Evolutionary conservation across 768 basidiomycete species (phyloP).

Genomic region (Russula olivacea): DNA sequence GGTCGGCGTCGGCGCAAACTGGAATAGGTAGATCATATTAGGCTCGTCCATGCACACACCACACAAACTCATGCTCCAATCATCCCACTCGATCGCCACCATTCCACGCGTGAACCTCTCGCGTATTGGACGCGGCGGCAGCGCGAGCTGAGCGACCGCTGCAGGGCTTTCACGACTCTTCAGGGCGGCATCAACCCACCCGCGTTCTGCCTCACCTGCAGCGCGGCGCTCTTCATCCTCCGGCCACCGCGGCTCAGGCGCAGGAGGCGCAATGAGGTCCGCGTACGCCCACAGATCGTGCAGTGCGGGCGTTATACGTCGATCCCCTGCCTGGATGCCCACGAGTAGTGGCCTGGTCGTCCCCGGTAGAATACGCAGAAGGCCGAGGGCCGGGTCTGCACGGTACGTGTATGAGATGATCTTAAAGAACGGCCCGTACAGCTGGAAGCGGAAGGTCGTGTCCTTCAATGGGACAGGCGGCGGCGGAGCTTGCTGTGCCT

Average conservation of each 20-base stretch:
- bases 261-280: conserved; percentile 15
- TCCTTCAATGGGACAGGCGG: conserved; percentile 7
- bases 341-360: conserved; percentile 14
- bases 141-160: conserved; percentile 18
- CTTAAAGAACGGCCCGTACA: conserved; percentile 22
- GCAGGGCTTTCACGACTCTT: conserved; percentile 14
- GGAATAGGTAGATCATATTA: conserved; percentile 19
- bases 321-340: conserved; percentile 18
- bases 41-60: conserved; percentile 18
- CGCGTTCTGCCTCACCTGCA: conserved; percentile 23
- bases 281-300: conserved; percentile 22
- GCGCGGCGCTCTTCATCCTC: conserved; percentile 20
- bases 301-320: conserved; percentile 12
- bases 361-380: conserved; percentile 19
- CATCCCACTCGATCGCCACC: conserved; percentile 22
- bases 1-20: conserved; percentile 23
- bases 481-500: not conserved
- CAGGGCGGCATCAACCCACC: conserved; percentile 19
- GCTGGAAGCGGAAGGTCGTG: conserved; percentile 25
- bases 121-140: conserved; percentile 14
- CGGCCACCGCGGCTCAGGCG: conserved; percentile 17
- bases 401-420: conserved; percentile 20
- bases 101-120: conserved; percentile 17
- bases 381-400: conserved; percentile 6
- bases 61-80: conserved; percentile 22